A percentile compares a stretch with the other conserved stretches of the same genome.
Evolutionary conservation across 2,329 filamentous ascomycete species (phyloP).

Genomic region (Tolypocladium capitatum): DNA sequence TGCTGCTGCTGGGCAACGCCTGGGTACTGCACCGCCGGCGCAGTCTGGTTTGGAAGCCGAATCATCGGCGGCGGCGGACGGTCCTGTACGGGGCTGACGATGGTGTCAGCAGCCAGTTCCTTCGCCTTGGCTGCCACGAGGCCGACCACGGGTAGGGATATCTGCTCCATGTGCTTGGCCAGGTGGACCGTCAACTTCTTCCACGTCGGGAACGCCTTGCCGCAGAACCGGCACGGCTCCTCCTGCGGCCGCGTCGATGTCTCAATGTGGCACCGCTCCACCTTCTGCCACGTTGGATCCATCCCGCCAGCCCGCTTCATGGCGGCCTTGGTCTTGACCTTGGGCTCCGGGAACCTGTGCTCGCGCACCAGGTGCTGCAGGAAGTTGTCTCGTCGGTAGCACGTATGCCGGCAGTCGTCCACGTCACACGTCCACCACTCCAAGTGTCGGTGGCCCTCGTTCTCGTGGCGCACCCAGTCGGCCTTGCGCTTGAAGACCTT

Average conservation of each 20-base stretch:
- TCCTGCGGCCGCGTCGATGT: conserved; percentile 52
- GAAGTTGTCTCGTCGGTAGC: conserved; percentile 85
- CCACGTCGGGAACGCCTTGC: conserved; percentile 68
- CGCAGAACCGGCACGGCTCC: conserved; percentile 80
- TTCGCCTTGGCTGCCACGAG: conserved; percentile 35
- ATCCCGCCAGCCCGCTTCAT: conserved; percentile 43
- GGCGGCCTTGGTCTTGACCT: conserved; percentile 59
- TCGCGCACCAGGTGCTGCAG: conserved; percentile 84
- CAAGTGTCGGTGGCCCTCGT: conserved; percentile 76
- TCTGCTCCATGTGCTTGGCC: conserved; percentile 87
- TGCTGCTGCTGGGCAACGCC: conserved; percentile 6
- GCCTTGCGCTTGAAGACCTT: conserved; percentile 94
- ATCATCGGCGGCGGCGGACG: conserved; percentile 26
- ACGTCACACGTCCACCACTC: conserved; percentile 86
- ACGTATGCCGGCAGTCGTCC: conserved; percentile 67
- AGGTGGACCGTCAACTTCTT: conserved; percentile 91
- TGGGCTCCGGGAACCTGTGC: conserved; percentile 76
- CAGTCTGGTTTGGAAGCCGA: conserved; percentile 12
- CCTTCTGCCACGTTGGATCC: conserved; percentile 61
- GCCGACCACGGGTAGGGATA: conserved; percentile 66
- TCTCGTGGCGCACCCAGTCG: conserved; percentile 91
- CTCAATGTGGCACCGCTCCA: conserved; percentile 64
- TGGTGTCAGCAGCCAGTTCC: conserved; percentile 44
- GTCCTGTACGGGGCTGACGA: conserved; percentile 55
- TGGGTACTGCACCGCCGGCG: conserved; percentile 9